These are phyloP conservation scores for Cryptococcus hybrid DNA, from an alignment of 1,284 basidiomycete genomes.

Conservation along the genomic window DNA sequence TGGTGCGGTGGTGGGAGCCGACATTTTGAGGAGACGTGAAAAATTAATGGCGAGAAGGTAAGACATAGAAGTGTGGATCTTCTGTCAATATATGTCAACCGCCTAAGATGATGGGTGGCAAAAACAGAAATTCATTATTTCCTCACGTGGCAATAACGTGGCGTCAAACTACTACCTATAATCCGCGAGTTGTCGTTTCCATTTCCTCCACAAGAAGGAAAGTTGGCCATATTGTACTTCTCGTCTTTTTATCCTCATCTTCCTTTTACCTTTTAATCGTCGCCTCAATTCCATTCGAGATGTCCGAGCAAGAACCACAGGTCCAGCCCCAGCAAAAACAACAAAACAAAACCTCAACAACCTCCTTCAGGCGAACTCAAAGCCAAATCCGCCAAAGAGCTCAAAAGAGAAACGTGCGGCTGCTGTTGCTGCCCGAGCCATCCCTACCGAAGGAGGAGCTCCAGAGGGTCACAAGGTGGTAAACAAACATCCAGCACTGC, in stretches of 20 bases:
- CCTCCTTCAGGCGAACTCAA: conserved; percentile 13
- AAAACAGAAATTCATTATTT: too few species aligned
- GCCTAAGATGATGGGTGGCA: too few species aligned
- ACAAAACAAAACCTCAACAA: background rate
- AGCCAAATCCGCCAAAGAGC: conserved; percentile 42
- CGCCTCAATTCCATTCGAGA: background rate
- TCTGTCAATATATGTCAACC: too few species aligned
- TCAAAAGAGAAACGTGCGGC: conserved; percentile 49
- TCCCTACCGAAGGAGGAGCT: background rate
- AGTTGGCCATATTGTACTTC: too few species aligned
- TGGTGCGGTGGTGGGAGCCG: background rate
- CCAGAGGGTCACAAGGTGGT: conserved; percentile 1
- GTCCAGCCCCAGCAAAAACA: background rate
- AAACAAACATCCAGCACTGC: background rate
- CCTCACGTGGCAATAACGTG: too few species aligned
- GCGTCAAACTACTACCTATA: too few species aligned
- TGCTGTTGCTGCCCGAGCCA: conserved; percentile 35
- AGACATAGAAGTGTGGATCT: too few species aligned
- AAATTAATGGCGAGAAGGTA: background rate
- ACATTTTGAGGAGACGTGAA: background rate
- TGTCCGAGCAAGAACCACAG: background rate
- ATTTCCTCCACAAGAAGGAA: too few species aligned
- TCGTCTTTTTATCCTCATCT: background rate
- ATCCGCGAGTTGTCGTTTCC: too few species aligned
- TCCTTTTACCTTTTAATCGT: background rate